Evolutionary conservation across 805 yeast genomes (phyloP).

Genomic region (Candida andamanensis): DNA sequence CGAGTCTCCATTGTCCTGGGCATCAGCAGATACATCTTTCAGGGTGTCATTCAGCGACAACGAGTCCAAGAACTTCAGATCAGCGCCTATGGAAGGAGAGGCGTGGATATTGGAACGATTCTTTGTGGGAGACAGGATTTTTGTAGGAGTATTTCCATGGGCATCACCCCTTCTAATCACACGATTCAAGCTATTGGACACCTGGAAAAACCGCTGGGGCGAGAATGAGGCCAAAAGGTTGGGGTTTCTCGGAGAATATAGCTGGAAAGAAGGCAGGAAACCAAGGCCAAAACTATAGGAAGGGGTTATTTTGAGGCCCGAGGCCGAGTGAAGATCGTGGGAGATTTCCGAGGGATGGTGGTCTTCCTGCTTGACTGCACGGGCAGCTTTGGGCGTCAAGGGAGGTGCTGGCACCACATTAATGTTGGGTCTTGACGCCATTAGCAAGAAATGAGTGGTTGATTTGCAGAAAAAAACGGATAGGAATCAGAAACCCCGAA

Average conservation of each 20-base stretch:
- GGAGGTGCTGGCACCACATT: too few species aligned
- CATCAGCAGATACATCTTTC: slow-evolving; percentile 1
- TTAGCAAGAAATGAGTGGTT: too few species aligned
- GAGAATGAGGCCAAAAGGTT: slow-evolving; percentile 22
- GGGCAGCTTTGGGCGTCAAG: too few species aligned
- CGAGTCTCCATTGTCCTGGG: slow-evolving; percentile 5
- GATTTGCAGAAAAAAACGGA: too few species aligned
- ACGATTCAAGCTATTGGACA: slow-evolving; percentile 16
- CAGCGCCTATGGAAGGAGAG: too few species aligned
- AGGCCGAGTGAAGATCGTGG: too few species aligned
- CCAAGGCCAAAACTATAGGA: slow-evolving; percentile 30
- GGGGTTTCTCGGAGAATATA: slow-evolving; percentile 29
- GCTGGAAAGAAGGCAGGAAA: slow-evolving; percentile 40
- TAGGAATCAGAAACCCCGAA: too few species aligned
- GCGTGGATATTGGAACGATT: slow-evolving; percentile 1
- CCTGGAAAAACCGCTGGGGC: slow-evolving; percentile 29
- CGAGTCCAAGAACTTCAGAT: slow-evolving; percentile 19
- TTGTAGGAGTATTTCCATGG: slow-evolving; percentile 9
- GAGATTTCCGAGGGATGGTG: too few species aligned
- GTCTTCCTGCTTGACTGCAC: too few species aligned
- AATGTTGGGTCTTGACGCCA: too few species aligned
- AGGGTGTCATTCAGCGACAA: slow-evolving; percentile 4
- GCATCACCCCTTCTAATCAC: slow-evolving; percentile 19
- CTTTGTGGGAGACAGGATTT: slow-evolving; percentile 8
- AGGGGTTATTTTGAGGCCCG: slow-evolving; percentile 15